Evolutionary conservation across 2,329 filamentous ascomycete species (phyloP), one percentile per base, ranked within the genome.

Genomic region (Aspergillus sp.): DNA sequence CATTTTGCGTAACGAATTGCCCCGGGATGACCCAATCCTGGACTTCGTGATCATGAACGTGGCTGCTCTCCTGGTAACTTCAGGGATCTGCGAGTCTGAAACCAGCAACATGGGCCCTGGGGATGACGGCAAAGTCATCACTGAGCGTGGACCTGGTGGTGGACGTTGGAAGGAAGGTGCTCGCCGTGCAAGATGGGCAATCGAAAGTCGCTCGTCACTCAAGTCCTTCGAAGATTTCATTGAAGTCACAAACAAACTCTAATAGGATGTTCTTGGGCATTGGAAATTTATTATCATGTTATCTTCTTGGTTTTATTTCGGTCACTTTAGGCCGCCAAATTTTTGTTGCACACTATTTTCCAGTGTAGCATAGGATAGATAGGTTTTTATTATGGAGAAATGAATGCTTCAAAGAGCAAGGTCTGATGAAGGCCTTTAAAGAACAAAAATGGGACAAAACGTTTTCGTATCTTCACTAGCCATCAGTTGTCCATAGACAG

Each of bases 21-120:
- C 82, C 1, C 77, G 78, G 8, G 81, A 95, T 54, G 82, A 95
- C 56, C 89, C 93, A 0, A 88, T 98, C 41, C 68, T 96, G 49
- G 85, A 95, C 61, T 98, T 98, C 61, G 89, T 98, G 13, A 76
- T 97, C 40, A 86, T 97, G 69, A 98, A 98, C 61, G 87, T 91
- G 2, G 90, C 91, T 0, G 88, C 90, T 2, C 71, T 98, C 40
- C 78, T 98, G 42, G 91, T 95, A 0, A 79, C 86, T 4, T 85
- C 88, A 2, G 93, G 93, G 3, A 75, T 95, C 30, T 95, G 90
- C 61, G 91, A 97, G 52, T 81, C 85, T 0, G 86, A 95, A 45
- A 77, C 75, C 28, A 94, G 87, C 61, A 71, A 81, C 60, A 88
- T 94, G 86, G 88, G 88, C 1, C 71, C 76, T 37, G 87, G 84